These are phyloP conservation scores for Exophiala sp. DNA, from an alignment of 2,329 filamentous ascomycete species.

Conservation along the genomic window DNA sequence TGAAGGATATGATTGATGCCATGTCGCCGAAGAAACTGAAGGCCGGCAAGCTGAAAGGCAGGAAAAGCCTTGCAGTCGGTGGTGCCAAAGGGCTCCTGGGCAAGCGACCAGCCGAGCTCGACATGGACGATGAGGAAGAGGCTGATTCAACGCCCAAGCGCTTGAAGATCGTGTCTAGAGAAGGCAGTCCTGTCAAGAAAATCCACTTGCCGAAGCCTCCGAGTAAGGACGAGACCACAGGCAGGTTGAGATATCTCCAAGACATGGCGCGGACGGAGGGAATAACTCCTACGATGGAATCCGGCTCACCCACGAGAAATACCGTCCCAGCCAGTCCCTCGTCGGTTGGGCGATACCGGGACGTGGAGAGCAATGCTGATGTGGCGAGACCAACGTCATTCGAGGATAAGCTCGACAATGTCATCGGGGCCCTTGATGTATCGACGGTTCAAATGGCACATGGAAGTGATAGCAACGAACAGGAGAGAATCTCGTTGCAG, in stretches of 20 bases:
- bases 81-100: constrained; percentile 67
- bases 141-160: constrained; percentile 56
- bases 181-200: constrained; percentile 71
- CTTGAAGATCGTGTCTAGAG: constrained; percentile 55
- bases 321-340: constrained; percentile 51
- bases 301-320: constrained; percentile 46
- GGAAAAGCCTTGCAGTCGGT: constrained; percentile 71
- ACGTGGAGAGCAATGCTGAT: constrained; percentile 33
- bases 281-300: constrained; percentile 39
- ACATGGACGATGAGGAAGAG: constrained; percentile 55
- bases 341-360: constrained; percentile 51
- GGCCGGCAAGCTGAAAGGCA: constrained; percentile 53
- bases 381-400: constrained; percentile 28
- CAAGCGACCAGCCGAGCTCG: constrained; percentile 67
- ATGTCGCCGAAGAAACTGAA: constrained; percentile 63
- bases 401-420: constrained; percentile 30
- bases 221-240: constrained; percentile 60
- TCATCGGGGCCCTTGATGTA: constrained; percentile 28
- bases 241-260: constrained; percentile 48
- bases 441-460: constrained; percentile 21
- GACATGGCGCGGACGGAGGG: constrained; percentile 30
- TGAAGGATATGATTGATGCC: constrained; percentile 71
- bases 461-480: constrained; percentile 34
- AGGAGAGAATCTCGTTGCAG: constrained; percentile 70
- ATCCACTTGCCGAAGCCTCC: constrained; percentile 64